These are phyloP conservation scores for Lachancea cidri DNA, from an alignment of 805 yeast genomes.

Conservation along the genomic window DNA sequence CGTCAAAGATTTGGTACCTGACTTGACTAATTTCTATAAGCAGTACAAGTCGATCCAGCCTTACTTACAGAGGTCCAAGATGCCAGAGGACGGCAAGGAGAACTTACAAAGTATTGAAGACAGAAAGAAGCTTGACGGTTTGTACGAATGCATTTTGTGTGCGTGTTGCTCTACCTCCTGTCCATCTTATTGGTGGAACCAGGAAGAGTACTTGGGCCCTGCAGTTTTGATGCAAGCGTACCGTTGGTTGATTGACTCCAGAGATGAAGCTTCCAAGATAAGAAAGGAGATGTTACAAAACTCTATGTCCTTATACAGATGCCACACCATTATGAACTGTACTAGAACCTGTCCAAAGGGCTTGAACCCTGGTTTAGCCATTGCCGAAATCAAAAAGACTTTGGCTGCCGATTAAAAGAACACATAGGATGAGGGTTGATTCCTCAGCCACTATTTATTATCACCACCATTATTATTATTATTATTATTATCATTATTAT, in stretches of 20 bases:
- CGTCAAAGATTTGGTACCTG: conserved; percentile 96
- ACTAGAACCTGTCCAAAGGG: conserved; percentile 98
- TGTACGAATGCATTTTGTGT: conserved; percentile 95
- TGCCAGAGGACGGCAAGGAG: conserved; percentile 89
- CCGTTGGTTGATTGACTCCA: conserved; percentile 96
- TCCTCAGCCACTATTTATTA: background rate
- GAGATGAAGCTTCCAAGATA: conserved; percentile 80
- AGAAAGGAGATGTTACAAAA: conserved; percentile 91
- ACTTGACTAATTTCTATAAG: conserved; percentile 94
- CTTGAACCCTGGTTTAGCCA: conserved; percentile 94
- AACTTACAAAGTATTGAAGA: conserved; percentile 86
- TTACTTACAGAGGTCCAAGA: conserved; percentile 71
- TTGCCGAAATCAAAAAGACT: conserved; percentile 93
- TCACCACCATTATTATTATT: background rate
- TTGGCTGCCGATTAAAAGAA: conserved; percentile 63
- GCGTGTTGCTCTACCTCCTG: conserved; percentile 99
- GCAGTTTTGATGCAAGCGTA: conserved; percentile 99
- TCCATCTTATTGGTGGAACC: conserved; percentile 99
- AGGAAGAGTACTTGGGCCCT: conserved; percentile 96
- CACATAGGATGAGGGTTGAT: background rate
- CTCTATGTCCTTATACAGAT: conserved; percentile 96
- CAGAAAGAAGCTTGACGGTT: conserved; percentile 93
- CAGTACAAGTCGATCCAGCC: conserved; percentile 99
- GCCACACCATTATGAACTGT: conserved; percentile 99
- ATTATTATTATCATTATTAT: background rate